A percentile compares a stretch with the other conserved stretches of the same genome.
Conservation (phyloP, 345 rosid genomes). For the Atalantia buxifolia region DNA sequence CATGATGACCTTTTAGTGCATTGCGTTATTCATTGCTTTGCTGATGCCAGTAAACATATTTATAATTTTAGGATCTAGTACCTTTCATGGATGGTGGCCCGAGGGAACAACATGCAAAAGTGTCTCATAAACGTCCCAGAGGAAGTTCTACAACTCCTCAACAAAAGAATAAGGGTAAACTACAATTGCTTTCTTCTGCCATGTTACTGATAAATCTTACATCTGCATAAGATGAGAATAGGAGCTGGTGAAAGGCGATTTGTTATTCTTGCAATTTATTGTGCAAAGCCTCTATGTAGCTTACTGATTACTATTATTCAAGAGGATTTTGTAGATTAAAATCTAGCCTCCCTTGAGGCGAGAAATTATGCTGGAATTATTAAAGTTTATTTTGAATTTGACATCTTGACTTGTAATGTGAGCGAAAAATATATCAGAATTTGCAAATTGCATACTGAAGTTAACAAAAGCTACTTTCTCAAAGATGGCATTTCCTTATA, state of each 20-base stretch:
- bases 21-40: not conserved
- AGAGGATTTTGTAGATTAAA: not conserved
- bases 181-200: not conserved
- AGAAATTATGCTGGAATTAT: not conserved
- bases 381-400: not conserved
- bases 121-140: slow-evolving; percentile 86
- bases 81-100: slow-evolving; percentile 98
- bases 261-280: not conserved
- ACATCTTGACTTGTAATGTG: not conserved
- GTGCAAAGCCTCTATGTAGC: not conserved
- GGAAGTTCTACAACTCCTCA: slow-evolving; percentile 60
- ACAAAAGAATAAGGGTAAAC: slow-evolving; percentile 59
- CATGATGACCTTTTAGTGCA: not conserved
- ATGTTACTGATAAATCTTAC: not conserved
- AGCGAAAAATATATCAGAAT: not conserved
- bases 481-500: not conserved
- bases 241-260: not conserved
- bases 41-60: slow-evolving; percentile 6
- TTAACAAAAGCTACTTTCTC: not conserved
- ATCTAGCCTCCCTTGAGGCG: not conserved
- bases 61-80: slow-evolving; percentile 59
- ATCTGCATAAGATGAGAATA: not conserved
- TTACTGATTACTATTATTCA: not conserved
- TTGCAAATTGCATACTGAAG: not conserved
- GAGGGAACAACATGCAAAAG: slow-evolving; percentile 58